phyloP scores from a whole-genome alignment of 1,284 basidiomycete genomes.

The Microstroma glucosiphilum region DNA sequence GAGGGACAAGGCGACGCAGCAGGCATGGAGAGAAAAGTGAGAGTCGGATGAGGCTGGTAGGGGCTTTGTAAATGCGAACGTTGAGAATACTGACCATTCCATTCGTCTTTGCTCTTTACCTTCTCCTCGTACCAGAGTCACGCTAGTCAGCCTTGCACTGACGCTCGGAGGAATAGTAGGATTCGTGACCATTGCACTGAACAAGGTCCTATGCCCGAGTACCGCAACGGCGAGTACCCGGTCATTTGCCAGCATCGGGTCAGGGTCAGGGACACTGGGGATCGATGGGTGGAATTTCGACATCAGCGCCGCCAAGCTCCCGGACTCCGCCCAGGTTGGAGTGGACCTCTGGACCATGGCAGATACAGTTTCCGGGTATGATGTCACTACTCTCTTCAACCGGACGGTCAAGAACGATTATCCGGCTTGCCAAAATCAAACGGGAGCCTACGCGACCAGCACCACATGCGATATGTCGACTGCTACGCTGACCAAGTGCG shows the following conservation, averaged over 20 bases:
- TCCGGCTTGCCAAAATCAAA: constrained; percentile 58
- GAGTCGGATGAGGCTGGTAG: no score
- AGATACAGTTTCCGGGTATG: constrained; percentile 61
- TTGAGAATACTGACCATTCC: no score
- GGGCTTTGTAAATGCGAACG: no score
- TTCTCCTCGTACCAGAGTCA: constrained; percentile 13
- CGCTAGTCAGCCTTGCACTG: constrained; percentile 39
- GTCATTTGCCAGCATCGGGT: constrained; percentile 25
- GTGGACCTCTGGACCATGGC: constrained; percentile 60
- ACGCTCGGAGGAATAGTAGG: constrained; percentile 71
- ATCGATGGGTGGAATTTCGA: constrained; percentile 61
- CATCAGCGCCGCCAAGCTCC: constrained; percentile 58
- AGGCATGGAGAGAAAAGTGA: constrained; percentile 48
- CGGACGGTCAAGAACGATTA: constrained; percentile 28
- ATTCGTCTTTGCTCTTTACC: no score
- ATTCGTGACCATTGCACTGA: constrained; percentile 90
- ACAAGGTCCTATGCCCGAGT: constrained; percentile 80
- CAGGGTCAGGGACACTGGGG: constrained; percentile 12
- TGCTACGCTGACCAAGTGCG: constrained; percentile 54
- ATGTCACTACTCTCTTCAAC: constrained; percentile 76
- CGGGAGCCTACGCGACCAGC: constrained; percentile 62
- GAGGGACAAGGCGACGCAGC: constrained; percentile 33
- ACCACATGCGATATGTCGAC: constrained; percentile 59
- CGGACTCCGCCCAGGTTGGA: constrained; percentile 58
- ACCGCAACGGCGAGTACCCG: constrained; percentile 29